These are phyloP conservation scores for Buxus sempervirens DNA, from an alignment of 164 flowering plant genomes.

Conservation along the genomic window DNA sequence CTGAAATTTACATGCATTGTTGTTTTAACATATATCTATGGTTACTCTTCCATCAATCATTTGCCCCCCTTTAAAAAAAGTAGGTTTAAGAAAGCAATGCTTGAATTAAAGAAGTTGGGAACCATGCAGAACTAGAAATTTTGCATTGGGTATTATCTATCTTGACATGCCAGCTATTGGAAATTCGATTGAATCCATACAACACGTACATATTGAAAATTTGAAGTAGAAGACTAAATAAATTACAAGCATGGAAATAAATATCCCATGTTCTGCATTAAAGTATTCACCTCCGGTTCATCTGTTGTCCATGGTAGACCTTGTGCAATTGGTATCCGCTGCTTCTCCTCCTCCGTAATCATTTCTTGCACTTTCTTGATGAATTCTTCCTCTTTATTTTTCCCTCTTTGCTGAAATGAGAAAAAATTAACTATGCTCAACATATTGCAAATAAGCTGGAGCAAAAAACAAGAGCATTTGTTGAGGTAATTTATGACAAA, in stretches of 20 bases:
- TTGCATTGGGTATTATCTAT: no score
- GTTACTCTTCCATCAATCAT: no score
- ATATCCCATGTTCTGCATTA: background rate
- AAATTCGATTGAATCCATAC: no score
- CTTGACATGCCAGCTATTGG: no score
- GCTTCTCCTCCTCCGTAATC: slow-evolving; percentile 71
- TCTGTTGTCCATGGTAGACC: slow-evolving; percentile 99
- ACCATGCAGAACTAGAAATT: no score
- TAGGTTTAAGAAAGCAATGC: no score
- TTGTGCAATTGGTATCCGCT: slow-evolving; percentile 83
- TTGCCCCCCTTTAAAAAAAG: no score
- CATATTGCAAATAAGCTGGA: background rate
- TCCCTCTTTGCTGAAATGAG: slow-evolving; percentile 74
- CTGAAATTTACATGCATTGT: no score
- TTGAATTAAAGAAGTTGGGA: no score
- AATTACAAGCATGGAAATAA: background rate
- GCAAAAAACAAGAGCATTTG: background rate
- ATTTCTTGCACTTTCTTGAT: slow-evolving; percentile 65
- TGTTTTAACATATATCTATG: no score
- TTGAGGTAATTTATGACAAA: no score
- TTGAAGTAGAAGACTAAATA: background rate
- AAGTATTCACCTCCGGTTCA: slow-evolving; percentile 78
- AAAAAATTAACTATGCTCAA: background rate
- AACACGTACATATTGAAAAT: no score
- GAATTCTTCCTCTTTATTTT: slow-evolving; percentile 73